Evolutionary conservation across 1,284 basidiomycete genomes (phyloP).

Genomic region (Pholiota adiposa): DNA sequence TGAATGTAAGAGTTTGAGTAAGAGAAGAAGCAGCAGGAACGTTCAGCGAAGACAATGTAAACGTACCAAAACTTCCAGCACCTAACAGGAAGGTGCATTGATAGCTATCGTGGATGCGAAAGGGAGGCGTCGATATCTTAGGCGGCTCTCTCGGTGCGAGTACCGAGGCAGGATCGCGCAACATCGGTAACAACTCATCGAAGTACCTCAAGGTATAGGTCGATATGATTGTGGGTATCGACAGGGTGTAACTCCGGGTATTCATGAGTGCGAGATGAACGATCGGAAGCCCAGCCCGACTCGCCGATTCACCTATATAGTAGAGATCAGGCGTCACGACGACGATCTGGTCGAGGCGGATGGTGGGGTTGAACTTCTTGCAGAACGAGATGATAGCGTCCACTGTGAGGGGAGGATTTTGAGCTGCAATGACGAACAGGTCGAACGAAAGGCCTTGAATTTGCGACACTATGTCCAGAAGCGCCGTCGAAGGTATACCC

Average conservation of each 20-base stretch:
- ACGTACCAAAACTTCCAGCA: not conserved
- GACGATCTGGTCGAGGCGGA: not conserved
- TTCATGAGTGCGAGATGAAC: not conserved
- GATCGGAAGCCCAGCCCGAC: not conserved
- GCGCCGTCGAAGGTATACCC: not conserved
- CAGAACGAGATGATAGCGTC: not conserved
- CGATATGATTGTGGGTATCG: not conserved
- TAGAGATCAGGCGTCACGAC: not conserved
- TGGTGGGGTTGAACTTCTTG: not conserved
- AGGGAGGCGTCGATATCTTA: not conserved
- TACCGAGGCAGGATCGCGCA: not conserved
- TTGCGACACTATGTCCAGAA: not conserved
- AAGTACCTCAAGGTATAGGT: not conserved
- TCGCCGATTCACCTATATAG: not conserved
- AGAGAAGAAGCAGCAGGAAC: not conserved
- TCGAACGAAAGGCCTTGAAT: not conserved
- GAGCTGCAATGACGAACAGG: not conserved
- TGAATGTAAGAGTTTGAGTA: not conserved
- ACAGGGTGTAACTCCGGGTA: not conserved
- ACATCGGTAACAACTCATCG: not conserved
- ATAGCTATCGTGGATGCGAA: not conserved
- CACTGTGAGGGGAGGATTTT: not conserved
- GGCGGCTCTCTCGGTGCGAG: not conserved
- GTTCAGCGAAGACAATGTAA: not conserved
- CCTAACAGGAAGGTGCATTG: not conserved